Evolutionary conservation across 768 basidiomycete species (phyloP), one percentile per base, ranked within the genome.

Genomic region (Termitomyces bulborhizus): DNA sequence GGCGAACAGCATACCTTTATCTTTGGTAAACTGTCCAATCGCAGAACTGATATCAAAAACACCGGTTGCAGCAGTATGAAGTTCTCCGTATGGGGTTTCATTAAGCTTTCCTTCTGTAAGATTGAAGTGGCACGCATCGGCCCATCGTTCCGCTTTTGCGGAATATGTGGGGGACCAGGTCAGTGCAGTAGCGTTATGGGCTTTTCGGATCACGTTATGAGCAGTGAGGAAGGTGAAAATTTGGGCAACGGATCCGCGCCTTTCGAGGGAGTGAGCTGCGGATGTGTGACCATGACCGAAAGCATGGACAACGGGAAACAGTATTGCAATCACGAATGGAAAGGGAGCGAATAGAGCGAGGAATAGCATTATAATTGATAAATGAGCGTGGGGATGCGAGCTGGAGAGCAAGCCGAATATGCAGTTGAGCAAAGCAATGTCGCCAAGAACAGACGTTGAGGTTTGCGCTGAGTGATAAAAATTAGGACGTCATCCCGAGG

Each of bases 1-100:
- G n/a, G 46, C 45, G 36, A 49, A 26, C 34, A 31, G 66, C 77
- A 51, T 59, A 83, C 85, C 62, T 62, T 68, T 58, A 57, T 83
- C 84, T 48, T 65, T 58, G n/a, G 74, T 60, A 58, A 87, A 86
- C 55, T 75, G 71, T 3, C 58, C 57, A 37, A 86, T 68, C 36
- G 80, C 78, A 57, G 68, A 64, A 12, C 44, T 12, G 56, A 76
- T 68, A 42, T 73, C 59, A 58, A 82, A 81, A 31, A 65, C 49
- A 21, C 79, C 79, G 2, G 80, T 79, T 27, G 75, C 83, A 44
- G 79, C 79, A 42, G 76, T 77, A 32, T 85, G 71, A 63, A 80
- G 82, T 63, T 85, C 80, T 41, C 81, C 80, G 58, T 81, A 82
- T 4, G 70, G 69, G 9, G 64, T 66, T 50, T 66, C 61, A 46